Base-by-base conservation (phyloP, 2,329 filamentous ascomycete genomes). In the Coleophoma cylindrospora region DNA sequence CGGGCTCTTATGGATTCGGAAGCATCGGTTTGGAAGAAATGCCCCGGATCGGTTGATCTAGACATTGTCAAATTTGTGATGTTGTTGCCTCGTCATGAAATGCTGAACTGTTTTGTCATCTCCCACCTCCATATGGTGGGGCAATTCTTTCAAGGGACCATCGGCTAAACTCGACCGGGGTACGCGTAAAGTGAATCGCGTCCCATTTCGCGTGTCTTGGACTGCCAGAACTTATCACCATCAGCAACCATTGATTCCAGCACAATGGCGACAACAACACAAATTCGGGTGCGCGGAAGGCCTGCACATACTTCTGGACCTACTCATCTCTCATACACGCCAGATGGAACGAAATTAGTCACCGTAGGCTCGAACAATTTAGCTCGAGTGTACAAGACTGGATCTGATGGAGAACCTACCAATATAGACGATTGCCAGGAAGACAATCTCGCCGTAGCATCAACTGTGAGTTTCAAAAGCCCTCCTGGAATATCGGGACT, bases 291-390 rank as follows among this genome's bases (percentile, higher is more conserved):
- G 44, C 76, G 83, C 62, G 80, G 81, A 50, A 75, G 86, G 53
- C 84, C 85, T n/a, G 82, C 81, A 8, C 82, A 99, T 70, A 91
- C 90, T 3, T 85, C 88, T 48, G 95, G 95, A 56, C 82, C 84
- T 50, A 97, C 95, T 2, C 91, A 84, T 60, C 84, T 95, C 58
- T 81, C 87, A 56, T 97, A 97, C 70, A 96, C 91, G 1, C 89
- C 90, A 7, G 85, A 95, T 67, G 94, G 95, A 54, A 80, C 79
- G 59, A 89, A 87, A 61, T 78, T 99, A 51, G 83, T 97, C 57
- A 97, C 94, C 11, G 91, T 91, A 53, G 94, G 94, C 56, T 87
- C 89, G 52, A 96, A 97, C 72, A 95, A 95, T 64, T 90, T 89
- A 8, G 91, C 96, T 62, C 88, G 95, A 45, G 81, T 97, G 45